Base-by-base conservation (phyloP, 176 grass and related monocot species). In the Hordeum marinum region DNA sequence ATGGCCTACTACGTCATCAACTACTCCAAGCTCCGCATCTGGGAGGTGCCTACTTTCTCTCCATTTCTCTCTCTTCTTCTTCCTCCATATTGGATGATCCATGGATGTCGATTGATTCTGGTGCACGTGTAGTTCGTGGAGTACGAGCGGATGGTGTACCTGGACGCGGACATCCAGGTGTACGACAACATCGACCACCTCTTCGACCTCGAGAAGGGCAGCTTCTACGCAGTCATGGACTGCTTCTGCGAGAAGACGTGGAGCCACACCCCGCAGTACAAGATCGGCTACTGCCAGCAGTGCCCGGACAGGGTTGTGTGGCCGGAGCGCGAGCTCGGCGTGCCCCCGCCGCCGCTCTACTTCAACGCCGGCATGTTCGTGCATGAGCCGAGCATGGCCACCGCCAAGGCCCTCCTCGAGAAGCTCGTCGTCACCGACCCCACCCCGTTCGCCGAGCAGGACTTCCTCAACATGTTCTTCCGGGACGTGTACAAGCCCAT, bases 1-100 rank as follows among this genome's bases (percentile, higher is more conserved):
- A 97, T 94, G 95, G 86, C 95, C 0, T 97, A 94, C 80, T 97
- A 97, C 40, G 95, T 97, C 29, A 90, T 97, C 84, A 97, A 97
- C 86, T 97, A 97, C 90, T 97, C 95, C 63, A 97, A 97, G 85
- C 92, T 97, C 75, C 88, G 95, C 1, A 97, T 97, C 80, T 97
- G 95, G 95, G 92, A 97, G 86, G 91, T 95, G 32, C 32, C 32
- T 34, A 3, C 32, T 2, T 4, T 3, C 32, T 34, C 32, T 3
- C 32, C 32, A 34, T 1, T 29, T 2, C 29, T 34, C 32, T 34
- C 32, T 34, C 32, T 34, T 34, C 32, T 34, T 34, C 32, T 34
- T 34, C 32, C 1, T 34, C 32, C 32, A 4, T 34, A 34, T 34
- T 34, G 2, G 32, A 34, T 34, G 32, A 34, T 34, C 32, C 32